Percentiles rank a stretch among this genome's conserved stretches.
Conservation (phyloP, 306 rosid genomes). For the Arachis hypogaea region DNA sequence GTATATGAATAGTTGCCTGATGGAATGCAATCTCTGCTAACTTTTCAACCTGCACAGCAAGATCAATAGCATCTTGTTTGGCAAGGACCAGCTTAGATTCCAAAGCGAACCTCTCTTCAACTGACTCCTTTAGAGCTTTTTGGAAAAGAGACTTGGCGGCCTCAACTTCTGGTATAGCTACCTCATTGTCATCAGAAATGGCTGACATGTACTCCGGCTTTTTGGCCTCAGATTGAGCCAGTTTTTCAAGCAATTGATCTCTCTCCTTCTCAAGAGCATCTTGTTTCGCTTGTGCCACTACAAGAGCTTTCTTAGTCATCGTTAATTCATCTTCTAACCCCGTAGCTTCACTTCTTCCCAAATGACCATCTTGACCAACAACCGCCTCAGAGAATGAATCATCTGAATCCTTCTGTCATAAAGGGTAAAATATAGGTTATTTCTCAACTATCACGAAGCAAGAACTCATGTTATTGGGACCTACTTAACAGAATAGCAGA, state of each 20-base stretch:
- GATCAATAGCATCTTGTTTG: conserved; percentile 73
- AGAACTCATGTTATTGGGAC: conserved; percentile 14
- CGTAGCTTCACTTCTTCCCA: conserved; percentile 45
- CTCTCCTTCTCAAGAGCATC: conserved; percentile 65
- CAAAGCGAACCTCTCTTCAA: conserved; percentile 62
- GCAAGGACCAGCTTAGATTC: conserved; percentile 74
- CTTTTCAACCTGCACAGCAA: conserved; percentile 81
- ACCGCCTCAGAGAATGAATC: conserved; percentile 48
- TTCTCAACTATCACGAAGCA: conserved; percentile 25
- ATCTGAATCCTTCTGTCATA: conserved; percentile 60
- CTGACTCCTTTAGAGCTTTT: conserved; percentile 62
- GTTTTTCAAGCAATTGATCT: conserved; percentile 63
- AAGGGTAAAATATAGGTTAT: conserved; percentile 46
- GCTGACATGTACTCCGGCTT: conserved; percentile 57
- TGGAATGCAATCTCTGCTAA: conserved; percentile 73
- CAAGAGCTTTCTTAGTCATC: conserved; percentile 53
- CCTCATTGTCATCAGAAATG: conserved; percentile 69
- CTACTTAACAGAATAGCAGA: conserved; percentile 10
- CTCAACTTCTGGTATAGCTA: conserved; percentile 68
- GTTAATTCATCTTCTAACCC: conserved; percentile 45
- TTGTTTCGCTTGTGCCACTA: conserved; percentile 56
- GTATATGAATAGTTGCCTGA: conserved; percentile 79
- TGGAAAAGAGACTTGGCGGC: conserved; percentile 61
- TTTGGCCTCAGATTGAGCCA: conserved; percentile 60
- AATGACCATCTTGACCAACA: conserved; percentile 44